Base-by-base conservation (phyloP, 2,329 filamentous ascomycete genomes). In the Aspergillus unguis region DNA sequence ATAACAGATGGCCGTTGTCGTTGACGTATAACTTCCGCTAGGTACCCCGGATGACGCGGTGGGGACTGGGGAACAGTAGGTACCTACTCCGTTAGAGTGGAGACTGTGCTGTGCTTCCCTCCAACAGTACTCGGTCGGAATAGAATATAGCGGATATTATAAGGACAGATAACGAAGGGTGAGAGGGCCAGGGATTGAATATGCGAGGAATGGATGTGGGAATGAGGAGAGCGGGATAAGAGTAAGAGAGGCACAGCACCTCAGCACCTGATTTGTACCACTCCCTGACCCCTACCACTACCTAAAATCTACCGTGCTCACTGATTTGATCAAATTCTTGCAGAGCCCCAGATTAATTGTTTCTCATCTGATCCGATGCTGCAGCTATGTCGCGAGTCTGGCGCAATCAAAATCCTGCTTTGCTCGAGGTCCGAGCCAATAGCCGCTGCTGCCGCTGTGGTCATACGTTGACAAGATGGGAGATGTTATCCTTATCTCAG, bases 381-480 rank as follows among this genome's bases (percentile, higher is more conserved):
- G 43, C 43, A 38, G 33, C 7, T 9, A 44, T 28, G 41, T 32
- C 41, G 29, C 41, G n/a, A 44, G 25, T 17, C 5, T 23, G 17
- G 11, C 11, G 11, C 33, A 36, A 36, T 36, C 33, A 10, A n/a
- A 37, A 42, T 49, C 47, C 47, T 49, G 40, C 47, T 44, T 49
- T 44, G 47, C 38, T 35, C 31, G 31, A 3, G 6, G 9, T 37
- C 27, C 26, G n/a, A 25, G 47, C 47, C 47, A 49, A 49, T 49
- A 43, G 17, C 47, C 40, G 47, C 47, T 49, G 40, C 47, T 44
- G 47, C 47, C 31, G 47, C 38, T n/a, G 47, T 37, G 40, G 44
- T 49, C 47, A 43, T 35, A 43, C 10, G 36, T 42, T 36, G 32
- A 32, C 6, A 31, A 11, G 28, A 23, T 29, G 27, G 27, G 11